Percentiles rank a stretch among this genome's conserved stretches.
These are phyloP conservation scores for Lippia alba DNA, from an alignment of 305 asterid genomes.

Conservation along the genomic window DNA sequence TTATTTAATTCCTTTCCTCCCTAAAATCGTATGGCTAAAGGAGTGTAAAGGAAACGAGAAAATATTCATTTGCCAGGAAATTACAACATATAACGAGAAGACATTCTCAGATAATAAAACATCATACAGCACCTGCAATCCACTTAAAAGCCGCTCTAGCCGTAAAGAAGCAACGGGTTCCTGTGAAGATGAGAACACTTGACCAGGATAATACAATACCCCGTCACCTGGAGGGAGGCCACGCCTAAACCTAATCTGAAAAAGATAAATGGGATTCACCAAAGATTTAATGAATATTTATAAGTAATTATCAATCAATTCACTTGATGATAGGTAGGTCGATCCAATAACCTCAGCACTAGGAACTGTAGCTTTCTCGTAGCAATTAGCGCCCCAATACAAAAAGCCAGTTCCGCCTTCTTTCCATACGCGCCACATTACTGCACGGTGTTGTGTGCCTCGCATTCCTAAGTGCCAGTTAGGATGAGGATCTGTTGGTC, in stretches of 20 bases:
- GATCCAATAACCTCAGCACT: conserved; percentile 82
- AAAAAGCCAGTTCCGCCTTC: conserved; percentile 98
- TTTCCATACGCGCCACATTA: conserved; percentile 99
- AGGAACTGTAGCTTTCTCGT: conserved; percentile 91
- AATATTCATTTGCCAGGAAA: not conserved
- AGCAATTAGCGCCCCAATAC: conserved; percentile 99
- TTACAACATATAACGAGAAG: not conserved
- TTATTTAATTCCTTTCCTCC: no score
- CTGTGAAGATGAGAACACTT: conserved; percentile 87
- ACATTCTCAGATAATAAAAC: not conserved
- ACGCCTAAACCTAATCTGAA: conserved; percentile 88
- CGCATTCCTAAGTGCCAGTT: conserved; percentile 99
- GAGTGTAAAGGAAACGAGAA: not conserved
- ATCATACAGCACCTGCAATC: conserved; percentile 71
- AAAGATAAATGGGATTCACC: conserved; percentile 8
- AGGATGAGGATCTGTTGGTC: conserved; percentile 98
- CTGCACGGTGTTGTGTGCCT: conserved; percentile 98
- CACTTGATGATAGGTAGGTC: conserved; percentile 17
- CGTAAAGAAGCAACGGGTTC: conserved; percentile 95
- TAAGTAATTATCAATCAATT: conserved; percentile 6
- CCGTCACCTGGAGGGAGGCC: conserved; percentile 99
- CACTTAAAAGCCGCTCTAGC: conserved; percentile 92
- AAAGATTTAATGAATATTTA: conserved; percentile 14
- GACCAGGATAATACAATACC: conserved; percentile 92
- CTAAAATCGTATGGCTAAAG: no score